Conservation (phyloP, 2,329 filamentous ascomycete species). For the Emmonsiellopsis sp. region DNA sequence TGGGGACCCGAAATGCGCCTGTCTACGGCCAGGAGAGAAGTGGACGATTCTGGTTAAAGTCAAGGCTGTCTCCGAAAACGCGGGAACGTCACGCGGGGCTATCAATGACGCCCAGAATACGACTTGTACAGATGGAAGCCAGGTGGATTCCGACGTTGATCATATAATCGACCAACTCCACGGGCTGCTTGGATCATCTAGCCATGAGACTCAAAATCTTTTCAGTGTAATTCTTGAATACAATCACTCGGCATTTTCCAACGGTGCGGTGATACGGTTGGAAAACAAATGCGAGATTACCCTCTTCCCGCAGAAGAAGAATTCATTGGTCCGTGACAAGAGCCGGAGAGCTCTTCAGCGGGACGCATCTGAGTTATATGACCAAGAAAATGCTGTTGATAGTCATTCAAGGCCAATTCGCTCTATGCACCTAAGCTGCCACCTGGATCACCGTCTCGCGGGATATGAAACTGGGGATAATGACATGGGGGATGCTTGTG, state of each 20-base stretch:
- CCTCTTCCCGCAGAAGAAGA: conserved; percentile 1
- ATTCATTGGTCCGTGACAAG: background rate
- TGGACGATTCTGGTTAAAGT: conserved; percentile 22
- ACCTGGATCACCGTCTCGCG: background rate
- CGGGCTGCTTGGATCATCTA: conserved; percentile 15
- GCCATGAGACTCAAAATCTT: conserved; percentile 13
- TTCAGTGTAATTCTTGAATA: conserved; percentile 22
- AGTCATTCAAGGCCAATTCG: background rate
- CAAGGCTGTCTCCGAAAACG: conserved; percentile 7
- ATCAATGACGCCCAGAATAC: background rate
- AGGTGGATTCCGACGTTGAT: conserved; percentile 11
- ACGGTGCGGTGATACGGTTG: conserved; percentile 13
- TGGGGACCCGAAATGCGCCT: conserved; percentile 12
- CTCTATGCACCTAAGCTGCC: background rate
- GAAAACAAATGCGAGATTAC: conserved; percentile 17
- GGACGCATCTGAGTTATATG: background rate
- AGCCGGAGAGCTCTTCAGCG: background rate
- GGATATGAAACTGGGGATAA: background rate
- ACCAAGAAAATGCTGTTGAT: background rate
- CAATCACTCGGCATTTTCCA: conserved; percentile 22
- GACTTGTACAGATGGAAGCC: background rate
- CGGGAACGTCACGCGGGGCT: background rate
- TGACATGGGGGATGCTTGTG: background rate
- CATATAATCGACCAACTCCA: conserved; percentile 22
- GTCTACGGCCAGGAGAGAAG: conserved; percentile 22